Evolutionary conservation across 768 basidiomycete genomes (phyloP).

Genomic region (Lentinula guzmanii): DNA sequence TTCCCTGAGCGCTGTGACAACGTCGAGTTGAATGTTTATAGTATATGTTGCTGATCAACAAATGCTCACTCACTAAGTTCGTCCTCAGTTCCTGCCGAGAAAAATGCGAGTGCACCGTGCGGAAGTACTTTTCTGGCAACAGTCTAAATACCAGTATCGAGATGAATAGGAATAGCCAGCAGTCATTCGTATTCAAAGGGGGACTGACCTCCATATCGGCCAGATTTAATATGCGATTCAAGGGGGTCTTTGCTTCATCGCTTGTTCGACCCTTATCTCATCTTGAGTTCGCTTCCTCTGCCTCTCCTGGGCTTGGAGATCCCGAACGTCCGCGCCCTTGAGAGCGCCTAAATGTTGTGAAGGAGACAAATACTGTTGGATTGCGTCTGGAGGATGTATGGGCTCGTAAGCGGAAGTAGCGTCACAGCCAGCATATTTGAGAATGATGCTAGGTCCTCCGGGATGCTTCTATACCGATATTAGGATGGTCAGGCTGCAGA

Average conservation of each 20-base stretch:
- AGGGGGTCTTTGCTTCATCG: constrained; percentile 55
- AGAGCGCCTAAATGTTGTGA: constrained; percentile 73
- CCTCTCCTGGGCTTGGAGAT: constrained; percentile 28
- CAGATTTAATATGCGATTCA: constrained; percentile 66
- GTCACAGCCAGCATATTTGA: constrained; percentile 81
- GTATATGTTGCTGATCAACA: not conserved
- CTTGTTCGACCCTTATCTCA: constrained; percentile 60
- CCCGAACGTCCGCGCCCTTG: constrained; percentile 35
- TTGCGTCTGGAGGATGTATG: constrained; percentile 80
- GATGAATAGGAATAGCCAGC: not conserved
- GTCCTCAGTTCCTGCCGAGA: constrained; percentile 83
- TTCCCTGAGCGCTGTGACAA: constrained; percentile 40
- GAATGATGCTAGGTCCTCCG: constrained; percentile 76
- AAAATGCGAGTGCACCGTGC: constrained; percentile 76
- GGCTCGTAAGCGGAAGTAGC: constrained; percentile 74
- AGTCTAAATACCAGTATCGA: constrained; percentile 30
- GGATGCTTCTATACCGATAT: constrained; percentile 54
- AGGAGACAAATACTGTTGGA: constrained; percentile 62
- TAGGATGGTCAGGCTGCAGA: not conserved
- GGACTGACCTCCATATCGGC: constrained; percentile 72
- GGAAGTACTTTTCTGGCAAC: constrained; percentile 70
- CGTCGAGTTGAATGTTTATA: not conserved
- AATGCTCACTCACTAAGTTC: constrained; percentile 54
- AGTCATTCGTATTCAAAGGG: not conserved
- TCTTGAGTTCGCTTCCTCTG: constrained; percentile 57